Evolutionary conservation across 345 rosid genomes (phyloP).

Genomic region (Eucalyptus victrix): DNA sequence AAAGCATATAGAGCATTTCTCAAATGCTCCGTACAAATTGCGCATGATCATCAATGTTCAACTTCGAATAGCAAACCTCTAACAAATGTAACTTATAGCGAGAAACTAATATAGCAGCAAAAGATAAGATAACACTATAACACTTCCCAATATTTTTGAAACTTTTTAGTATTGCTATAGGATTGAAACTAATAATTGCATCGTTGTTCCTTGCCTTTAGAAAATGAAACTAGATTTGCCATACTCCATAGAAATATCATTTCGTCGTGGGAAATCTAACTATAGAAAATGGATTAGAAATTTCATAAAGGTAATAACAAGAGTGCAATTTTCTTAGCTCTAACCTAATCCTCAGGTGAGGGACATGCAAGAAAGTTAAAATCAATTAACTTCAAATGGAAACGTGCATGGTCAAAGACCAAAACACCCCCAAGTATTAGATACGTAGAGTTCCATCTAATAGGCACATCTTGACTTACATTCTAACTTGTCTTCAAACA

Average conservation of each 20-base stretch:
- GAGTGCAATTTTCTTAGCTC: not conserved
- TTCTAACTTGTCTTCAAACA: not conserved
- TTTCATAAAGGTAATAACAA: no score
- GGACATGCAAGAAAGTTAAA: not conserved
- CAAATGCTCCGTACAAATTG: no score
- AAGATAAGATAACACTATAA: no score
- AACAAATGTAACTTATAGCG: no score
- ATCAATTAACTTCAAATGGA: not conserved
- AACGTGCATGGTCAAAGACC: not conserved
- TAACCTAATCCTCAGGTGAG: not conserved
- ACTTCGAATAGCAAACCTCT: no score
- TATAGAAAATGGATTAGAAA: not conserved
- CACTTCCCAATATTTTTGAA: no score
- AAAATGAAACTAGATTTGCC: not conserved
- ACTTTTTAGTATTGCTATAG: not conserved
- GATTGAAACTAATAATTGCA: not conserved
- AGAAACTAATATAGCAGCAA: no score
- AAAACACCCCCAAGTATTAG: not conserved
- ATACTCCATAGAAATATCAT: not conserved
- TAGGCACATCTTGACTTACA: not conserved
- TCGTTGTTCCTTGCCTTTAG: not conserved
- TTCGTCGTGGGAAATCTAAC: rapidly evolving
- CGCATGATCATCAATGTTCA: rapidly evolving
- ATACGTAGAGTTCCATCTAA: not conserved
- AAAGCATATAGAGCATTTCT: no score